These are phyloP conservation scores for Fusarium scirpi DNA, from an alignment of 2,329 filamentous ascomycete species.

Conservation along the genomic window DNA sequence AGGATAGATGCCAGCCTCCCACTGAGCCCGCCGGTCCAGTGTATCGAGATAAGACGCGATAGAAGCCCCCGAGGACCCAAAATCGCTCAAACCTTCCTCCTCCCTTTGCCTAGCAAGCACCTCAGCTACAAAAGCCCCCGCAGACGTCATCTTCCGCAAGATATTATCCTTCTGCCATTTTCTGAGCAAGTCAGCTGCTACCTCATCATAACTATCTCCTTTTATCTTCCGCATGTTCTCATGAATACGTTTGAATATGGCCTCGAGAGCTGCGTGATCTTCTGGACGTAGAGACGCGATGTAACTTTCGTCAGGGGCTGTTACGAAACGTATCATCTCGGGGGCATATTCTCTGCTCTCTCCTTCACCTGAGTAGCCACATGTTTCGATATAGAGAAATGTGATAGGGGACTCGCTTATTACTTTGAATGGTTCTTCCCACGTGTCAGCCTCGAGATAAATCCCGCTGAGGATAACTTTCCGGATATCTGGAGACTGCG, in stretches of 20 bases:
- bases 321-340: fast-evolving
- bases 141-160: background rate
- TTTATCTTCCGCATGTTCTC: background rate
- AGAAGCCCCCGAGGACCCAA: background rate
- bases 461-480: background rate
- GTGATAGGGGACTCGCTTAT: background rate
- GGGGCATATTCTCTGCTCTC: background rate
- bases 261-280: background rate
- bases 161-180: background rate
- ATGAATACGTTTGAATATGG: background rate
- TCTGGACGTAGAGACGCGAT: background rate
- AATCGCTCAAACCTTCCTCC: background rate
- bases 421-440: background rate
- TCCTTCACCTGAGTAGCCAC: background rate
- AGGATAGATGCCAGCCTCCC: background rate
- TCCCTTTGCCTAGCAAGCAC: background rate
- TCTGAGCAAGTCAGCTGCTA: background rate
- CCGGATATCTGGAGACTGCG: background rate
- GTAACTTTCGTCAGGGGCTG: background rate
- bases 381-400: background rate
- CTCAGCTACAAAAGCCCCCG: background rate
- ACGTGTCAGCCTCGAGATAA: background rate
- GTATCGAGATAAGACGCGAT: background rate
- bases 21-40: background rate
- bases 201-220: background rate